Base-by-base conservation (phyloP, 345 rosid species). In the Iberis pinnata region DNA sequence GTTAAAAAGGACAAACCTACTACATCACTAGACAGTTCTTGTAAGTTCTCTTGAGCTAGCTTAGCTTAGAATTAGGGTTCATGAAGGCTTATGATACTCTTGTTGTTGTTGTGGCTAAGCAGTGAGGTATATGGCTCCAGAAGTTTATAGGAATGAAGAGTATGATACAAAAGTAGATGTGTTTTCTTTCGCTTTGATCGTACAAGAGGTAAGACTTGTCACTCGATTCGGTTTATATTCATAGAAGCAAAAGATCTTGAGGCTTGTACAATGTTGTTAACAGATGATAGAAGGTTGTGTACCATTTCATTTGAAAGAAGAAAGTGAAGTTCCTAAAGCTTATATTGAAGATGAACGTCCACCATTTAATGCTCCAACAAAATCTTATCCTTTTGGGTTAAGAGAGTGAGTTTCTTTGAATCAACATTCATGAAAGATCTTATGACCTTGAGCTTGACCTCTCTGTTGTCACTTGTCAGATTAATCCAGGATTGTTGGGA, bases 61-160 rank as follows among this genome's bases (percentile, higher is more conserved):
- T 37, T 19, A 46, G 36, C 43, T 16, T 43, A 35, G 27, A 32
- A 35, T 44, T 25, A 22, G 12, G 43, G 4, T 35, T 13, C 12
- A 18, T 31, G 35, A 42, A 47, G 16, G 55, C 12, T 60, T 18
- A 39, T 58, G 55, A 24, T 46, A 44, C 26, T 7, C 24, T 15
- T 5, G n/a, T 20, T 12, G 5, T 18, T 1, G 1, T 47, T 47
- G 1, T 25, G 58, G 32, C 6, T 48, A 35, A 42, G 42, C 73
- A 83, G 95, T 83, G 78, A 64, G 90, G 42, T 86, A 86, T 63
- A 85, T 76, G 73, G 95, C 90, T 57, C 90, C 90, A 37, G 95
- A 82, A 71, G 88, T 86, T 29, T 83, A 66, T 59, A 83, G 69
- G 60, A 82, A 74, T 60, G 88, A 86, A 77, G 95, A 79, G 60